Percentiles rank a stretch among this genome's conserved stretches.
These are phyloP conservation scores for Yarrowia phangngaensis DNA, from an alignment of 805 yeast genomes.

Conservation along the genomic window DNA sequence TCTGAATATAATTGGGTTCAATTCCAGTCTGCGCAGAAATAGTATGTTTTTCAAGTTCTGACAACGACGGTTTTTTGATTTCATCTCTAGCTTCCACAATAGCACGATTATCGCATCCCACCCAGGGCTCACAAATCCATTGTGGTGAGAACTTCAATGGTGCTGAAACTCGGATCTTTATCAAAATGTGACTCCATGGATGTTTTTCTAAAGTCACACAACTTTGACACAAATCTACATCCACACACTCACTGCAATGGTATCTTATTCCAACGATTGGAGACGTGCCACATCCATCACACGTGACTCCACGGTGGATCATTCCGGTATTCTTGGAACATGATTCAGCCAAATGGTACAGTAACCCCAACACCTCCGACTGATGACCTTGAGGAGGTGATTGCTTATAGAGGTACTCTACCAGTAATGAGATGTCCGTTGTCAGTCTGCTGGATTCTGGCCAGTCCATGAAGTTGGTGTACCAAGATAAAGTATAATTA, in stretches of 20 bases:
- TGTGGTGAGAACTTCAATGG: conserved; percentile 35
- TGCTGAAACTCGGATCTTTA: conserved; percentile 35
- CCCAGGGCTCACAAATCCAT: conserved; percentile 30
- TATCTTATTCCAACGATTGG: conserved; percentile 50
- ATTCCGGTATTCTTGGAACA: conserved; percentile 31
- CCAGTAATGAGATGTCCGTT: conserved; percentile 1
- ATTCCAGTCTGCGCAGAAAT: conserved; percentile 1
- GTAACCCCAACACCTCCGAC: conserved; percentile 30
- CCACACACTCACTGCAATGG: conserved; percentile 50
- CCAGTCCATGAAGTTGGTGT: conserved; percentile 23
- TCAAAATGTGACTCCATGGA: conserved; percentile 32
- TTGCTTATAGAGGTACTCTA: conserved; percentile 5
- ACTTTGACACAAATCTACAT: conserved; percentile 51
- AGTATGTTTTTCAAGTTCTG: conserved; percentile 1
- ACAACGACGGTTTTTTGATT: neutral
- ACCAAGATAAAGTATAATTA: too few relatives aligned
- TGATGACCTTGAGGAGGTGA: conserved; percentile 6
- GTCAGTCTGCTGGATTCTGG: conserved; percentile 6
- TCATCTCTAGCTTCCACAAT: neutral
- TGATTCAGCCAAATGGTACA: conserved; percentile 33
- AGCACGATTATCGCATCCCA: conserved; percentile 1
- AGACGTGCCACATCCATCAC: conserved; percentile 35
- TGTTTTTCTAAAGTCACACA: conserved; percentile 40
- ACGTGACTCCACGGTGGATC: conserved; percentile 38
- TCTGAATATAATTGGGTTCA: conserved; percentile 10